Evolutionary conservation across 139 green algal genomes (phyloP).

Genomic region (Tetraselmis chui): DNA sequence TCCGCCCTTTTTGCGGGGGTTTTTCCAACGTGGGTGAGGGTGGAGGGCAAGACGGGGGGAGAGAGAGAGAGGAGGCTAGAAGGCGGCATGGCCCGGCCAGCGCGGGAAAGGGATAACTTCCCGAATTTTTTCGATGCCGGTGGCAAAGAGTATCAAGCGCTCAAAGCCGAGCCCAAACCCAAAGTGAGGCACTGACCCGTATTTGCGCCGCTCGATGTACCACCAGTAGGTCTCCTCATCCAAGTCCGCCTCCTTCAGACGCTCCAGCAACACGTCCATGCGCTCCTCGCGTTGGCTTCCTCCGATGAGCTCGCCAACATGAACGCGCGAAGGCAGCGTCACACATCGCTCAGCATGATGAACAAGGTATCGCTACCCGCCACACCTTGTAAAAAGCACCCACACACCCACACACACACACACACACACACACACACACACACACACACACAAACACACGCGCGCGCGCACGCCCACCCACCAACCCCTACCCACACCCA

Average conservation of each 20-base stretch:
- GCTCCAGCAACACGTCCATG: slow-evolving; percentile 56
- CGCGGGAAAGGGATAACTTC: slow-evolving; percentile 98
- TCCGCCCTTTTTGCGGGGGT: no score
- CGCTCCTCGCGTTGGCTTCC: slow-evolving; percentile 86
- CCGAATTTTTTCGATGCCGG: slow-evolving; percentile 98
- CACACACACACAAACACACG: no score
- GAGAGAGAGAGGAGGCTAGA: no score
- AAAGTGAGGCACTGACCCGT: slow-evolving; percentile 86
- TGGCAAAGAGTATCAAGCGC: slow-evolving; percentile 93
- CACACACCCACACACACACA: neutral
- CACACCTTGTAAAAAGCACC: neutral
- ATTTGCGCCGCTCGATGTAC: slow-evolving; percentile 93
- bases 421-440: no score
- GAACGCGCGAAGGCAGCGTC: neutral
- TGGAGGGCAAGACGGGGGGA: no score
- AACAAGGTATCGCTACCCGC: neutral
- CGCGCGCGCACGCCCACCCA: no score
- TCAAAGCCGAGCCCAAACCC: slow-evolving; percentile 98
- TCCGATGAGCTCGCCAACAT: slow-evolving; percentile 87
- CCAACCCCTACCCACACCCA: no score
- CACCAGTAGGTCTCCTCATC: slow-evolving; percentile 70
- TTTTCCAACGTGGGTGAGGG: no score
- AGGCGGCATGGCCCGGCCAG: slow-evolving; percentile 84
- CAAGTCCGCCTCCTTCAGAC: slow-evolving; percentile 67
- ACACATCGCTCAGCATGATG: neutral